Conservation (phyloP, 23 red algal species). For the Agarophyton chilense region DNA sequence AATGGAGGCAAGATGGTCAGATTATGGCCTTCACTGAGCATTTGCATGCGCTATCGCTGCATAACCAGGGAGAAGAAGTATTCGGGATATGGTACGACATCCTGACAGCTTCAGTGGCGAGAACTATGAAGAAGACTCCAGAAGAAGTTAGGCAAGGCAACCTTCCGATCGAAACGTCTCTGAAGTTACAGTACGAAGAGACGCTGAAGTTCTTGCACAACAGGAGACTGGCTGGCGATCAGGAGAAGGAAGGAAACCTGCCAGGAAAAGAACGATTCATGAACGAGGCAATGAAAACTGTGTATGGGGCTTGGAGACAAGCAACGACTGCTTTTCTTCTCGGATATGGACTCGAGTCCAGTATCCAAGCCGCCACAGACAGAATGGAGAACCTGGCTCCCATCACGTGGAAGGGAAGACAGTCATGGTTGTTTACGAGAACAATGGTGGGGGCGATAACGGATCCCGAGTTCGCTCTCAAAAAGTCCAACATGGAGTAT, state of each 20-base stretch:
- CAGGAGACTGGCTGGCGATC: neutral
- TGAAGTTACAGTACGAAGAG: neutral
- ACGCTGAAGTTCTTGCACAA: neutral
- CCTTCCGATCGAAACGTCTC: neutral
- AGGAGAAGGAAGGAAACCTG: neutral
- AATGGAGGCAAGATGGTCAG: neutral
- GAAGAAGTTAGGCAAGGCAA: neutral
- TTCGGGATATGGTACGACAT: slow-evolving; percentile 12
- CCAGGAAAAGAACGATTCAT: neutral
- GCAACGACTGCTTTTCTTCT: slow-evolving; percentile 9
- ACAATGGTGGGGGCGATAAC: neutral
- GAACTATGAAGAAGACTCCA: neutral
- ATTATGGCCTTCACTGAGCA: slow-evolving; percentile 6
- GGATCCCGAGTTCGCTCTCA: neutral
- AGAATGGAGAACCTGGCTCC: slow-evolving; percentile 33
- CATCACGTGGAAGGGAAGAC: slow-evolving; percentile 15
- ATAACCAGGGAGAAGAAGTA: slow-evolving; percentile 4
- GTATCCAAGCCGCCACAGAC: neutral
- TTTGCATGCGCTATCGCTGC: slow-evolving; percentile 30
- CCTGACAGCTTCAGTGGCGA: slow-evolving; percentile 1
- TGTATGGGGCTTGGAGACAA: slow-evolving; percentile 42
- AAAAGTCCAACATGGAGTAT: neutral
- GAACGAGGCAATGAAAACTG: neutral
- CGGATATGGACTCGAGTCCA: slow-evolving; percentile 13
- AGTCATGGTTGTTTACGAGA: neutral